Percentiles rank a stretch among this genome's conserved stretches.
Conservation (phyloP, 495 filamentous ascomycete genomes). For the Neurospora cerealis region DNA sequence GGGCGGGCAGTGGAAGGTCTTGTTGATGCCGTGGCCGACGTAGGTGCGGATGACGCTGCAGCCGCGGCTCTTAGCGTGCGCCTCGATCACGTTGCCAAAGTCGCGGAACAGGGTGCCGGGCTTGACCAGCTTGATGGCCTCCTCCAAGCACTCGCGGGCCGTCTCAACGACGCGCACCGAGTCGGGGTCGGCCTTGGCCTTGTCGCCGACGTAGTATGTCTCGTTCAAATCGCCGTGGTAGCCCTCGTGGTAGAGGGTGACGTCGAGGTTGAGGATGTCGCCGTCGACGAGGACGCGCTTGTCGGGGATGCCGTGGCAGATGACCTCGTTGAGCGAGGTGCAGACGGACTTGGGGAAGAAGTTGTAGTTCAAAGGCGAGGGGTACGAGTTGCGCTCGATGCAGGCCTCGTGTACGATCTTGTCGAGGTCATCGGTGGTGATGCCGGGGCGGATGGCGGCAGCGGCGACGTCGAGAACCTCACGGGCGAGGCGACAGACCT, state of each 20-base stretch:
- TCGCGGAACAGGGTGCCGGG: conserved; percentile 79
- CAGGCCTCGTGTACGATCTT: conserved; percentile 94
- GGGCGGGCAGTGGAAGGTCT: conserved; percentile 72
- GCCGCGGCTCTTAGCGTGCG: conserved; percentile 64
- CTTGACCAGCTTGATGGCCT: conserved; percentile 77
- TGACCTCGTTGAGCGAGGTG: conserved; percentile 91
- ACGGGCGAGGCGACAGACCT: conserved; percentile 76
- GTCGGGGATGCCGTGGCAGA: conserved; percentile 89
- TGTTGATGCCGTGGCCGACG: conserved; percentile 82
- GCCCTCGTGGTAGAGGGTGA: conserved; percentile 77
- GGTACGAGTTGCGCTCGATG: conserved; percentile 91
- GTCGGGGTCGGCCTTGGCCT: conserved; percentile 62
- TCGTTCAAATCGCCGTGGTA: conserved; percentile 89
- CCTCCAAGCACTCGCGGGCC: conserved; percentile 68
- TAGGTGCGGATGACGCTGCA: conserved; percentile 86
- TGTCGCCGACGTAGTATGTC: conserved; percentile 82
- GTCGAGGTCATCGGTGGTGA: conserved; percentile 95
- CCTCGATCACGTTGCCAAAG: conserved; percentile 76
- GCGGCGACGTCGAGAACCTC: conserved; percentile 93
- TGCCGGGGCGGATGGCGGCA: conserved; percentile 66
- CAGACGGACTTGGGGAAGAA: conserved; percentile 97
- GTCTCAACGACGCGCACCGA: conserved; percentile 80
- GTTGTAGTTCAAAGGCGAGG: conserved; percentile 92
- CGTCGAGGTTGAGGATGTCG: conserved; percentile 84
- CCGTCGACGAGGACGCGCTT: conserved; percentile 68